Evolutionary conservation across 139 green algal genomes (phyloP).

Genomic region (Chlamydomonas urium): DNA sequence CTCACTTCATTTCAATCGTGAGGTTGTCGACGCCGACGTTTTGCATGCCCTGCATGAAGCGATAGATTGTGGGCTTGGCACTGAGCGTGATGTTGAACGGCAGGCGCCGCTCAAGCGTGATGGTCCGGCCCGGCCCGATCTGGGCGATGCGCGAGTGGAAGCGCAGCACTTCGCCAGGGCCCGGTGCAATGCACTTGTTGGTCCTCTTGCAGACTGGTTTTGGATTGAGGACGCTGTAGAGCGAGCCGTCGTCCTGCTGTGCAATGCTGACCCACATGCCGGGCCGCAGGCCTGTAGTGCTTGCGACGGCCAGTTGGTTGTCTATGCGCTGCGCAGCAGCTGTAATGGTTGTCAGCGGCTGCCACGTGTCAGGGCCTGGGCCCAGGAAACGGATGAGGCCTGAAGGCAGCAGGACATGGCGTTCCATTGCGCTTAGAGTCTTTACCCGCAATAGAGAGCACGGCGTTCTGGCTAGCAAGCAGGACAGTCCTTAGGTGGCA

Average conservation of each 20-base stretch:
- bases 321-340: background rate
- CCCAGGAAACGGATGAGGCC: slow-evolving; percentile 2
- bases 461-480: too few species aligned
- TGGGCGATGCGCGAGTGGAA: slow-evolving; percentile 3
- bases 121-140: background rate
- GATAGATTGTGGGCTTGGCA: background rate
- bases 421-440: too few species aligned
- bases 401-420: too few species aligned
- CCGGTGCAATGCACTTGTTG: background rate
- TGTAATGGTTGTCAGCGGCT: background rate
- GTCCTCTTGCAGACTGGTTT: background rate
- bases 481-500: too few species aligned
- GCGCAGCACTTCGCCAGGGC: background rate
- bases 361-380: background rate
- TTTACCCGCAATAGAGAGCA: too few species aligned
- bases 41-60: slow-evolving; percentile 2
- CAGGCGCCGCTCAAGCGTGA: slow-evolving; percentile 1
- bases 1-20: slow-evolving; percentile 14
- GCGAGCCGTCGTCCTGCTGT: background rate
- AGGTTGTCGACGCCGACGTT: background rate
- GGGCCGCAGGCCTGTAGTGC: background rate
- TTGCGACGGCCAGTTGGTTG: background rate
- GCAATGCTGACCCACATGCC: background rate
- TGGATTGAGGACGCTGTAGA: background rate
- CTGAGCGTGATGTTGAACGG: slow-evolving; percentile 1